phyloP scores from a whole-genome alignment of 257 asterid genomes.

The Euphrasia confusa region DNA sequence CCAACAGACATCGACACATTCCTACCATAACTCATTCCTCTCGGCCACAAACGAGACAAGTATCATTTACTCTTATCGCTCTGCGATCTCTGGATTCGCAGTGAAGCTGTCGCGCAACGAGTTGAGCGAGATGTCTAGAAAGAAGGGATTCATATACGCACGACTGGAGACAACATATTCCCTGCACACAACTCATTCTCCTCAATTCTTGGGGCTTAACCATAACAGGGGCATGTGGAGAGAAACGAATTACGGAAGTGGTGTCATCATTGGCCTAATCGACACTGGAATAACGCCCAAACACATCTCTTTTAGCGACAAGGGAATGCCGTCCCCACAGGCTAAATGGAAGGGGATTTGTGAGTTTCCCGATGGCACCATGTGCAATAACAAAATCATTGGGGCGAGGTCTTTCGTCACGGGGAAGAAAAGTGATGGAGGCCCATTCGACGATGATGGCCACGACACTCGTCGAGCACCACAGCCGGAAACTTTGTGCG shows the following conservation, averaged over 20 bases:
- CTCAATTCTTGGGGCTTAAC: slow-evolving; percentile 32
- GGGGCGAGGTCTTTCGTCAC: background rate
- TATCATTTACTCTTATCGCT: slow-evolving; percentile 17
- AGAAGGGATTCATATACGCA: slow-evolving; percentile 20
- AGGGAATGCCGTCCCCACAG: background rate
- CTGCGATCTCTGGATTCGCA: slow-evolving; percentile 32
- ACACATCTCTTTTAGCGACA: background rate
- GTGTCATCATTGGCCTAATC: background rate
- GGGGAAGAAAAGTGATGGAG: background rate
- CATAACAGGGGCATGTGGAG: slow-evolving; percentile 16
- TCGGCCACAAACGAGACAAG: background rate
- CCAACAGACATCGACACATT: background rate
- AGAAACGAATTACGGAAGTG: background rate
- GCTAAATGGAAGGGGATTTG: background rate
- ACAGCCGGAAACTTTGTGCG: slow-evolving; percentile 44
- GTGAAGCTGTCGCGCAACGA: slow-evolving; percentile 28
- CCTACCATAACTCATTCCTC: slow-evolving; percentile 19
- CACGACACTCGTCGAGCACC: slow-evolving; percentile 50
- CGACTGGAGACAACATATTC: slow-evolving; percentile 12
- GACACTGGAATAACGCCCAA: background rate
- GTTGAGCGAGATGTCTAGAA: slow-evolving; percentile 15
- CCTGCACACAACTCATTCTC: slow-evolving; percentile 29
- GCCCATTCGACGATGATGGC: slow-evolving; percentile 12
- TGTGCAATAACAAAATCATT: slow-evolving; percentile 7
- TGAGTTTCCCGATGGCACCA: background rate